Evolutionary conservation across 2,329 filamentous ascomycete genomes (phyloP), one percentile per base, ranked within the genome.

Genomic region (Bipolaris sorokiniana): DNA sequence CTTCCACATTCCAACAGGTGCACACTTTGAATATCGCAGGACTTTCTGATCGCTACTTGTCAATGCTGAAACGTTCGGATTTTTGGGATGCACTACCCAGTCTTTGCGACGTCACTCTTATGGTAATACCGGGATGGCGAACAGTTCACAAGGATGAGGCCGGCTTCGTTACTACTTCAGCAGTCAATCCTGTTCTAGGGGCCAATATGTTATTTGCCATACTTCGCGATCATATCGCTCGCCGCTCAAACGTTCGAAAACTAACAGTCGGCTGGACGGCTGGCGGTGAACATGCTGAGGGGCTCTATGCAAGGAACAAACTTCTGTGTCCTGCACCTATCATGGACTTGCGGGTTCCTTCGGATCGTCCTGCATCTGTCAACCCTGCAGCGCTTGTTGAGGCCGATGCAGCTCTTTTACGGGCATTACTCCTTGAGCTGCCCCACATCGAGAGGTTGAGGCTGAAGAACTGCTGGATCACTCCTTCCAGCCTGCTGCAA

Each of bases 381-480:
- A 22, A 48, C 4, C 50, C 52, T 7, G 49, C 61, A 15, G 54
- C 56, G 38, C 48, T 61, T 5, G 47, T 63, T 13, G 52, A 59
- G 15, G 58, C 62, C 18, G 59, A 65, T 31, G 33, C 48, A 13
- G 48, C 53, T 40, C 46, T 38, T 23, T 15, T 71, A 22, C 69
- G 34, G 15, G 36, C 51, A 23, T 41, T 76, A 26, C 56, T 87
- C 5, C 69, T 88, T n/a, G 70, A 72, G 1, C 80, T 91, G 42
- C 84, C 83, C 3, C 73, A 84, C 64, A 72, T 90, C 22, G 78
- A 84, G 58, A 78, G 85, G 48, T 72, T 91, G 2, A 87, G 83
- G 0, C 76, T 91, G 7, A 85, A 85, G 63, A 91, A 91, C 65
- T 90, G 88, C 74, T 91, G 88, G 87, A 77, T 86, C 11, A 83